These are phyloP conservation scores for Solanum peruvianum DNA, from an alignment of 257 asterid genomes.

Conservation along the genomic window DNA sequence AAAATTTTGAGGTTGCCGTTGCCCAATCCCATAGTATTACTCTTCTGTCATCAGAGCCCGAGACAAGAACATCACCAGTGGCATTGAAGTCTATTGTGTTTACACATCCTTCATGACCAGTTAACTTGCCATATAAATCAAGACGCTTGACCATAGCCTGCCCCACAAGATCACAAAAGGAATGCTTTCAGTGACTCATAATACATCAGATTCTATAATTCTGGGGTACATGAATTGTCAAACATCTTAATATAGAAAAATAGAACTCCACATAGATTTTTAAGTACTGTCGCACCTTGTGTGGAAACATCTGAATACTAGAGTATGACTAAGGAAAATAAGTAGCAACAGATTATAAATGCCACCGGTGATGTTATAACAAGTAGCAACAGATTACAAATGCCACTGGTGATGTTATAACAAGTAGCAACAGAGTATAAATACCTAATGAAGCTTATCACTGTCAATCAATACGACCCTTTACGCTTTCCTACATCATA, in stretches of 20 bases:
- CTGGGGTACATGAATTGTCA: not conserved
- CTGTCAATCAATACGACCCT: not conserved
- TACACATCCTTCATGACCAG: conserved; percentile 69
- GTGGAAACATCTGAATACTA: not conserved
- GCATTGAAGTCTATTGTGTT: conserved; percentile 64
- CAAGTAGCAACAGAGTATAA: not conserved
- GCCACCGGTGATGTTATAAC: not conserved
- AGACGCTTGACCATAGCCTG: conserved; percentile 45
- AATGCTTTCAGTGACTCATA: not conserved
- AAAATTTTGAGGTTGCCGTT: conserved; percentile 26
- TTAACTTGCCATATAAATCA: conserved; percentile 46
- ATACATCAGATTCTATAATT: not conserved
- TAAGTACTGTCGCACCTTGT: not conserved
- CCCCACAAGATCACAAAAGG: conserved; percentile 5
- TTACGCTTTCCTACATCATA: not conserved
- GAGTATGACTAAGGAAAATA: not conserved
- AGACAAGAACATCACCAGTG: conserved; percentile 56
- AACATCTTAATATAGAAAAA: not conserved
- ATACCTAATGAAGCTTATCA: not conserved
- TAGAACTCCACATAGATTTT: not conserved
- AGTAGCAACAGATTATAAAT: not conserved
- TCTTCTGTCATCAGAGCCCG: conserved; percentile 70
- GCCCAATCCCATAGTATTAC: conserved; percentile 80
- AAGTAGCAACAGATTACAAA: not conserved
- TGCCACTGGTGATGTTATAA: too few relatives aligned